Evolutionary conservation across 2,329 filamentous ascomycete genomes (phyloP).

Genomic region (Metarhizium guizhouense): DNA sequence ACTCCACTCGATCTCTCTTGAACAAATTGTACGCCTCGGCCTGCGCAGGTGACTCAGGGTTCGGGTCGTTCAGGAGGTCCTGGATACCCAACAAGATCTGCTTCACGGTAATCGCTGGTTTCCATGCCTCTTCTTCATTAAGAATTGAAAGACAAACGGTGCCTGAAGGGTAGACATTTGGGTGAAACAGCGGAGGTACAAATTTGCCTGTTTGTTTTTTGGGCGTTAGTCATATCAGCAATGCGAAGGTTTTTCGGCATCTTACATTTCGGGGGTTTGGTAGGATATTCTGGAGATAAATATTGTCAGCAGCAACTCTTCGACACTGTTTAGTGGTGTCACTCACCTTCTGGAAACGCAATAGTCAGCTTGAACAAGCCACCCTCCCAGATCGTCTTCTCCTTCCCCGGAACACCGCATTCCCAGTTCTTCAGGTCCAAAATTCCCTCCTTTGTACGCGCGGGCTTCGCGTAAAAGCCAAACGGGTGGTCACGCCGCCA

Average conservation of each 20-base stretch:
- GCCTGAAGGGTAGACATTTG: conserved; percentile 96
- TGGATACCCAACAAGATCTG: conserved; percentile 95
- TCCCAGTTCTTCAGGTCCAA: conserved; percentile 95
- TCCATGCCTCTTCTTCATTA: conserved; percentile 98
- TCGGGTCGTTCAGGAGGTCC: conserved; percentile 90
- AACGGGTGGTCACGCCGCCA: conserved; percentile 97
- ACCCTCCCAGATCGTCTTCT: conserved; percentile 97
- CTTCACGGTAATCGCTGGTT: conserved; percentile 96
- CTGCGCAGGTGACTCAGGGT: conserved; percentile 92
- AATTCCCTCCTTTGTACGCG: conserved; percentile 67
- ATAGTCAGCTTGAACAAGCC: conserved; percentile 93
- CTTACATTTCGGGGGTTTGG: conserved; percentile 97
- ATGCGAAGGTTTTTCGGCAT: conserved; percentile 8
- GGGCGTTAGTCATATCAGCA: background rate
- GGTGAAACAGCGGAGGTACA: conserved; percentile 89
- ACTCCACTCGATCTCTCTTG: conserved; percentile 79
- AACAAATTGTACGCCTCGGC: conserved; percentile 96
- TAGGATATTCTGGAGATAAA: conserved; percentile 70
- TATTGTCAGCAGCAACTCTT: background rate
- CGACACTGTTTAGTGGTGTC: conserved; percentile 7
- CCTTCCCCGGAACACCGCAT: conserved; percentile 90
- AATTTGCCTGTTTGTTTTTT: conserved; percentile 67
- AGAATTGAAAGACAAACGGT: conserved; percentile 95
- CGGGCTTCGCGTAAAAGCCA: conserved; percentile 88
- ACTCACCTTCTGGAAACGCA: conserved; percentile 82